Evolutionary conservation across 257 asterid genomes (phyloP).

Genomic region (Lantana camara): DNA sequence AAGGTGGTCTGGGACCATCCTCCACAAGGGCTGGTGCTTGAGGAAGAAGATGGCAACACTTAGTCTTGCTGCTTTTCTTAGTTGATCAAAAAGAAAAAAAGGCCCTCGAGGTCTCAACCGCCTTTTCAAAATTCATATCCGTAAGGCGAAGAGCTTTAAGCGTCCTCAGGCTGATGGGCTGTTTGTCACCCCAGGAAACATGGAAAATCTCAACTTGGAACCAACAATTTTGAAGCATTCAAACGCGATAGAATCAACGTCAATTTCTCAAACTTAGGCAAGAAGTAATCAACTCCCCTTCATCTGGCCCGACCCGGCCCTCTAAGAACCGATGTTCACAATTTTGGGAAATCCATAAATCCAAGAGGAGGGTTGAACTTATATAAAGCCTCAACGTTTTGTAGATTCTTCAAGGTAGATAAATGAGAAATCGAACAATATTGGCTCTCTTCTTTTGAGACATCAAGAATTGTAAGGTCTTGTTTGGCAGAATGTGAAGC

Average conservation of each 20-base stretch:
- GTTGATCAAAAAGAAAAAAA: too few species aligned
- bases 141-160: constrained; percentile 31
- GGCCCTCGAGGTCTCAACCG: constrained; percentile 28
- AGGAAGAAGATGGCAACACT: too few species aligned
- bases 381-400: constrained; percentile 28
- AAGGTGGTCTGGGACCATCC: too few species aligned
- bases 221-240: constrained; percentile 30
- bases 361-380: constrained; percentile 25
- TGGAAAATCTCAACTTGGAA: constrained; percentile 21
- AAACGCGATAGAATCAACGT: constrained; percentile 12
- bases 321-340: constrained; percentile 20
- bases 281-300: constrained; percentile 6
- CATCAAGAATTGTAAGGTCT: constrained; percentile 31
- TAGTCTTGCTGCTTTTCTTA: too few species aligned
- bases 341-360: constrained; percentile 25
- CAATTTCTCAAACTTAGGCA: constrained; percentile 27
- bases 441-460: constrained; percentile 33
- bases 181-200: constrained; percentile 26
- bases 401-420: constrained; percentile 22
- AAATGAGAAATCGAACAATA: constrained; percentile 33
- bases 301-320: constrained; percentile 16
- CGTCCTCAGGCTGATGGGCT: constrained; percentile 22
- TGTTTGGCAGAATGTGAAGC: constrained; percentile 25
- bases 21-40: too few species aligned
- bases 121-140: constrained; percentile 31